Evolutionary conservation across 176 grass and related monocot species (phyloP), one percentile per base, ranked within the genome.

Genomic region (Otatea glauca): DNA sequence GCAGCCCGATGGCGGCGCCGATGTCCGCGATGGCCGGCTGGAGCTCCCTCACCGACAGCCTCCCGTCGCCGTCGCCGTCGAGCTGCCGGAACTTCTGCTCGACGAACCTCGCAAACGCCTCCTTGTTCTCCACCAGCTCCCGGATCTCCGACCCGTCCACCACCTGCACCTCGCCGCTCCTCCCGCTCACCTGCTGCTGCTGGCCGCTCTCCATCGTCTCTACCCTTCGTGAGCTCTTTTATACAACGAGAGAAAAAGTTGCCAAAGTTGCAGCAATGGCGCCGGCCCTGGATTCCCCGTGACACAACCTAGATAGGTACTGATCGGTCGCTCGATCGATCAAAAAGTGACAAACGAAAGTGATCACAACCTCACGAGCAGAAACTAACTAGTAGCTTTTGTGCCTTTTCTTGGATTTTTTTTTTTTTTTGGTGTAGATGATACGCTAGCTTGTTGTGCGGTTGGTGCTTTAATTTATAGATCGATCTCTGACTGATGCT

Each of bases 21-120:
- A 97, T 94, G 74, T 97, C 90, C 0, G 81, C 86, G 53, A 97
- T 86, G 27, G 90, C 92, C 17, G 95, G 95, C 81, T 92, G 81
- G 45, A 97, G 85, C 88, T 97, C 92, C 87, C 75, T 85, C 24
- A 97, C 78, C 18, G 88, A 91, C 74, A 97, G 68, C 75, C 80
- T 80, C 5, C 90, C 90, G 75, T 97, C 90, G 51, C 70, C 60
- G 89, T 97, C 92, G 12, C 8, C 51, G 65, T 97, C 94, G 11
- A 97, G 90, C 66, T 91, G 75, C 73, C 54, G 75, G 75, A 97
- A 97, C 65, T 92, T 89, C 74, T 77, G 74, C 50, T 94, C 92
- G 0, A 91, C 90, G 62, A 94, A 94, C 79, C 34, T 88, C 3
- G 37, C 68, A 39, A 97, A 97, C 1, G 81, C 88, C 74, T 81